Evolutionary conservation across 192 early-diverging fungal genomes (phyloP), one percentile per base, ranked within the genome.

Genomic region (Coemansia erecta): DNA sequence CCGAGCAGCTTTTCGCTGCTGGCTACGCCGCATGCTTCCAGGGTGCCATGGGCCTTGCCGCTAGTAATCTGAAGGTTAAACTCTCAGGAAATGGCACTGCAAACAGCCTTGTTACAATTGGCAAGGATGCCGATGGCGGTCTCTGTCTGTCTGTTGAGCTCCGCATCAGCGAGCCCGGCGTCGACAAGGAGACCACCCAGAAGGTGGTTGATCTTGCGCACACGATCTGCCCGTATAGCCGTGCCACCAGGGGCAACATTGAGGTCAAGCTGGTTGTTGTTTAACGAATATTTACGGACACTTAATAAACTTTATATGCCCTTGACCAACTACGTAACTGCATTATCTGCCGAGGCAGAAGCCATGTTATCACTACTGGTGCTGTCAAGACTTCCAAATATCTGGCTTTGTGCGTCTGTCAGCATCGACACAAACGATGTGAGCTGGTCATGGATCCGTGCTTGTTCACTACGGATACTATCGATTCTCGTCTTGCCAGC

Each of bases 11-110:
- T 31, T 68, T 85, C 37, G 83, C 74, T 18, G 81, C 79, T 7
- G 81, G 81, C 26, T 85, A 85, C 40, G 64, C 83, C 1, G 83
- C 83, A 3, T 85, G 83, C 70, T 85, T 85, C 66, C 81, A 82
- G 50, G 83, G 83, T 35, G 83, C 83, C 13, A 63, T 85, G 68
- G 83, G 64, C 3, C 67, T 77, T 41, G 83, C 76, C 2, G 72
- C 81, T 17, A 67, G 58, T 33, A 72, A 72, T 45, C 58, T 81
- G 39, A 66, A 80, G 37, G 53, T 85, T 59, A 60, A 67, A n/a
- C 61, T 85, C 21, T 68, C 68, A 10, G 61, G 68, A 47, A 53
- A 61, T 9, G 81, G 72, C 56, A 81, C 81, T 0, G 82, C 83
- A 44, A 81, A 67, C 0, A 70, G 72, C 3, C 45, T 59, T 12